phyloP scores from a whole-genome alignment of 306 rosid species.

The Oxytropis ochrocephala region DNA sequence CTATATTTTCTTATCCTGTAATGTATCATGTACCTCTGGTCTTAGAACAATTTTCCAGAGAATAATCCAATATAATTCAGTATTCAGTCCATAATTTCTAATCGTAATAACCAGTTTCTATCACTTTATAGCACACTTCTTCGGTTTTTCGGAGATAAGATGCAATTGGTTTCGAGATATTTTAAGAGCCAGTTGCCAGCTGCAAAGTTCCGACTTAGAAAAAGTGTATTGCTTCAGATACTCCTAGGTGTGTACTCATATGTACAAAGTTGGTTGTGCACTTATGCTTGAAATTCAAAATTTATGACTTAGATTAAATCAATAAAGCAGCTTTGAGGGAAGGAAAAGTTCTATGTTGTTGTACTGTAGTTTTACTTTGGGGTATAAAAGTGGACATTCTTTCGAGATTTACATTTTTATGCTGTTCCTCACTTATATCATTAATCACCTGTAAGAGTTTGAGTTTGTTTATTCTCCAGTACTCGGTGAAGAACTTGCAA shows the following conservation, averaged over 20 bases:
- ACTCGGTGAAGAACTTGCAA: conserved; percentile 20
- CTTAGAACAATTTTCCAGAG: too few species aligned
- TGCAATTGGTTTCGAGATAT: neutral
- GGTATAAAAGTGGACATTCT: neutral
- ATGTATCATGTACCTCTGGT: too few species aligned
- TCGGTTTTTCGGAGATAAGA: neutral
- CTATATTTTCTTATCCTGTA: too few species aligned
- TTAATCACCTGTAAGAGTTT: neutral
- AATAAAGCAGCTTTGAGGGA: neutral
- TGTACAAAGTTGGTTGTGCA: neutral
- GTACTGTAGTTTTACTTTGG: neutral
- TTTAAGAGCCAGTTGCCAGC: neutral
- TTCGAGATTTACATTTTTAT: neutral
- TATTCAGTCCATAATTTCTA: too few species aligned
- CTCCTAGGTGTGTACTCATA: neutral
- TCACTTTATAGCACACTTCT: neutral
- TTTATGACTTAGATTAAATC: neutral
- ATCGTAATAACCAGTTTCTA: neutral
- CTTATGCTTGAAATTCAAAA: neutral
- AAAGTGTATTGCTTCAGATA: neutral
- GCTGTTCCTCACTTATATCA: neutral
- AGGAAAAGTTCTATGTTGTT: neutral
- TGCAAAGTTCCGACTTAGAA: conserved; percentile 1
- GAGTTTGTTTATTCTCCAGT: conserved; percentile 14
- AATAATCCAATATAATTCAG: too few species aligned